Conservation (phyloP, 306 rosid genomes). For the Senna tora region DNA sequence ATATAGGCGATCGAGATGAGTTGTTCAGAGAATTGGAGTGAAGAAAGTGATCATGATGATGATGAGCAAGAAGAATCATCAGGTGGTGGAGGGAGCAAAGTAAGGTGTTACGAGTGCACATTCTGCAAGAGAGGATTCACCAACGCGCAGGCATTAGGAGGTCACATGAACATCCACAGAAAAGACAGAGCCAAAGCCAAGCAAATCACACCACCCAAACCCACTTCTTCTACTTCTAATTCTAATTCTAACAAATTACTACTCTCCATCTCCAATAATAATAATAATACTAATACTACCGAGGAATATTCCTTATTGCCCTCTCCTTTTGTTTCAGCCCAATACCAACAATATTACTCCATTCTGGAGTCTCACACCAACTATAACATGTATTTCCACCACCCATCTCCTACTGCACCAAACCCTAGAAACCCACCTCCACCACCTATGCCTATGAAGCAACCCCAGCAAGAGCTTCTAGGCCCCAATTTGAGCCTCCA, state of each 20-base stretch:
- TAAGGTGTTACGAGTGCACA: constrained; percentile 76
- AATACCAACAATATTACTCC: constrained; percentile 33
- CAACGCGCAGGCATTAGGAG: constrained; percentile 93
- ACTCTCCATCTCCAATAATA: too few species aligned
- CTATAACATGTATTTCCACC: constrained; percentile 45
- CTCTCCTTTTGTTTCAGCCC: constrained; percentile 38
- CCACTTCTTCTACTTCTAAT: too few species aligned
- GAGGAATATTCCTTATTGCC: constrained; percentile 27
- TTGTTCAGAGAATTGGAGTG: constrained; percentile 58
- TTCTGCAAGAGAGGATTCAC: constrained; percentile 94
- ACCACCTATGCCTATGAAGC: too few species aligned
- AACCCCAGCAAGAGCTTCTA: constrained; percentile 43
- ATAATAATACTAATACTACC: too few species aligned
- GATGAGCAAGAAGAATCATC: constrained; percentile 26
- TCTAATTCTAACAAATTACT: too few species aligned
- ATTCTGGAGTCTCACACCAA: constrained; percentile 51
- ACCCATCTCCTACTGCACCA: constrained; percentile 34
- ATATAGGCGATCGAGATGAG: too few species aligned
- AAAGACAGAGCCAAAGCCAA: constrained; percentile 77
- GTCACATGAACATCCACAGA: constrained; percentile 94
- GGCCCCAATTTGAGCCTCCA: constrained; percentile 73
- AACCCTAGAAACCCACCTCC: constrained; percentile 32
- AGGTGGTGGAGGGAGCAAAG: constrained; percentile 40
- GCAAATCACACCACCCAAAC: constrained; percentile 26
- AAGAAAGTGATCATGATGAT: constrained; percentile 52